These are phyloP conservation scores for Starmerella kuoi DNA, from an alignment of 805 yeast species.

Conservation along the genomic window DNA sequence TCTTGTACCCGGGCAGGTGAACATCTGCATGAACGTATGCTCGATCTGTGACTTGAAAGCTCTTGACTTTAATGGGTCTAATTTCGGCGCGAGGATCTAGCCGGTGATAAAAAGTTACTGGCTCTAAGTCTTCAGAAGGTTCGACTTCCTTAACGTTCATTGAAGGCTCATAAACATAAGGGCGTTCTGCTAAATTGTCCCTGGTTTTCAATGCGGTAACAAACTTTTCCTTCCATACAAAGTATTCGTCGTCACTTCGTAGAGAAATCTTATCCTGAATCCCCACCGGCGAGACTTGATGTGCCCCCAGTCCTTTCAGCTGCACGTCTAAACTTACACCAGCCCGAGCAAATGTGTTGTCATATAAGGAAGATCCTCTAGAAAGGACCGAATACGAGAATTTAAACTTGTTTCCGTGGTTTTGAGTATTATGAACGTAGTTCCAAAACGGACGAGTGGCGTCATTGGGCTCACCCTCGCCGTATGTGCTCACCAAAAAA, in stretches of 20 bases:
- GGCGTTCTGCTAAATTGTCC: conserved; percentile 52
- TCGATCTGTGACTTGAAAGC: conserved; percentile 11
- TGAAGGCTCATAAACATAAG: conserved; percentile 52
- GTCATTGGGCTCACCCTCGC: conserved; percentile 85
- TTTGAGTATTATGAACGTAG: conserved; percentile 35
- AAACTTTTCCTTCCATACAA: conserved; percentile 64
- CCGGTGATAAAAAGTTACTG: neutral
- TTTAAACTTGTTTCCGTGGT: conserved; percentile 31
- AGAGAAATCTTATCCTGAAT: conserved; percentile 76
- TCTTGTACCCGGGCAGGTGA: conserved; percentile 46
- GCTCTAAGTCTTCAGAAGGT: neutral
- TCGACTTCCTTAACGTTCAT: conserved; percentile 26
- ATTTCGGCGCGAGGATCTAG: neutral
- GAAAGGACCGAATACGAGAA: conserved; percentile 57
- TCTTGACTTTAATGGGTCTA: neutral
- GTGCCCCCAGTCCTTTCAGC: conserved; percentile 46
- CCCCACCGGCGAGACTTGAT: conserved; percentile 49
- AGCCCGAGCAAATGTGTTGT: conserved; percentile 58
- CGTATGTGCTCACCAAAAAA: conserved; percentile 66
- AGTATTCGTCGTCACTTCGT: conserved; percentile 69
- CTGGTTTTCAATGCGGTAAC: conserved; percentile 47
- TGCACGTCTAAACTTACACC: conserved; percentile 38
- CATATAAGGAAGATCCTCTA: conserved; percentile 74
- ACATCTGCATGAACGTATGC: conserved; percentile 54
- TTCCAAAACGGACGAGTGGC: conserved; percentile 37